phyloP scores from a whole-genome alignment of 495 filamentous ascomycete species.

The Pseudomonodictys pantanalensis region DNA sequence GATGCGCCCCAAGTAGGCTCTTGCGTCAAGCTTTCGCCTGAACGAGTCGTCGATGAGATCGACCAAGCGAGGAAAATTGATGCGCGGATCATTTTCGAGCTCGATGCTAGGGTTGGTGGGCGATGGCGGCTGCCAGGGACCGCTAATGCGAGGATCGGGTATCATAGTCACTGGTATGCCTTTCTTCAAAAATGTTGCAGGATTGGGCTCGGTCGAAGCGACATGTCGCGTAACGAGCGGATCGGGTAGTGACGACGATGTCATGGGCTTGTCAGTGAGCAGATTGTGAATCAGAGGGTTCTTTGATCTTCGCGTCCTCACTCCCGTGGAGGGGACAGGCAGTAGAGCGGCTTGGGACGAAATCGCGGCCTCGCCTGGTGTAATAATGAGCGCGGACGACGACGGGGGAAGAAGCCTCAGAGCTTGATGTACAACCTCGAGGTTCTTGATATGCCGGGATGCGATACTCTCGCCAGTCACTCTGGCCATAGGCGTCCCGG shows the following conservation, averaged over 20 bases:
- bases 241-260: constrained; percentile 80
- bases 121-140: constrained; percentile 63
- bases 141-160: constrained; percentile 58
- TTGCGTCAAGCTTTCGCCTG: constrained; percentile 73
- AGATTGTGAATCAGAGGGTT: constrained; percentile 97
- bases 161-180: constrained; percentile 86
- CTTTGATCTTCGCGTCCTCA: constrained; percentile 70
- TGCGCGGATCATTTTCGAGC: constrained; percentile 66
- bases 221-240: neutral
- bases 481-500: neutral
- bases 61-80: constrained; percentile 78
- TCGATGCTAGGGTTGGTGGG: constrained; percentile 52
- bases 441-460: constrained; percentile 56
- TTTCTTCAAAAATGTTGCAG: constrained; percentile 81
- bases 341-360: constrained; percentile 47
- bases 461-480: neutral
- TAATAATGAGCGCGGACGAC: constrained; percentile 84
- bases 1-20: constrained; percentile 76
- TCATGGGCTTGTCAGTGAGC: constrained; percentile 87
- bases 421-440: constrained; percentile 62
- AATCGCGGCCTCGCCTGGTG: constrained; percentile 75
- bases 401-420: constrained; percentile 78
- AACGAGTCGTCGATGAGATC: constrained; percentile 95
- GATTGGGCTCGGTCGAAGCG: constrained; percentile 39
- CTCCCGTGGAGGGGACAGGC: constrained; percentile 56